Evolutionary conservation across 208 protist genomes (phyloP).

Genomic region (Eutreptiella sp.): DNA sequence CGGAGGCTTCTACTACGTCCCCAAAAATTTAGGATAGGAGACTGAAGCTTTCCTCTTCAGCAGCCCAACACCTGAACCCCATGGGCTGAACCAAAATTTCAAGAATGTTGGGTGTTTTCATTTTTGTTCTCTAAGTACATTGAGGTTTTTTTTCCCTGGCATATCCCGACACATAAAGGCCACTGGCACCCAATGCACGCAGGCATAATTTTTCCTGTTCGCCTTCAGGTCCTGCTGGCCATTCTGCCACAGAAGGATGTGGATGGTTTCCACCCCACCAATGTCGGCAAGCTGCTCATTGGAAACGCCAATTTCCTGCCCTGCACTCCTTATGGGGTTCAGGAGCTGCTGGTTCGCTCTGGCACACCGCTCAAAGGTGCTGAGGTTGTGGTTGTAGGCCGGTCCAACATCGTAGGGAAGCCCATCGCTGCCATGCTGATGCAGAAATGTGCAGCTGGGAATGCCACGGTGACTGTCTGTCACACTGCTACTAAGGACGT

Average conservation of each 20-base stretch:
- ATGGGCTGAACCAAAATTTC: too few relatives aligned
- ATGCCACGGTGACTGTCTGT: slow-evolving; percentile 61
- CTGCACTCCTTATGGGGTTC: slow-evolving; percentile 67
- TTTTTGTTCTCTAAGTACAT: too few relatives aligned
- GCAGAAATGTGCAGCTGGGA: slow-evolving; percentile 49
- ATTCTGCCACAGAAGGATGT: slow-evolving; percentile 49
- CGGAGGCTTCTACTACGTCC: too few relatives aligned
- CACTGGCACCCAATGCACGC: too few relatives aligned
- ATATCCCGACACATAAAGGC: too few relatives aligned
- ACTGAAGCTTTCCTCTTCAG: too few relatives aligned
- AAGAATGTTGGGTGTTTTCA: too few relatives aligned
- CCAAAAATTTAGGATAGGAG: too few relatives aligned
- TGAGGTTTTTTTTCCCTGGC: too few relatives aligned
- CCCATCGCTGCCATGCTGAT: slow-evolving; percentile 53
- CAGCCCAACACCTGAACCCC: too few relatives aligned
- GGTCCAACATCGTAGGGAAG: slow-evolving; percentile 61
- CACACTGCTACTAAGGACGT: slow-evolving; percentile 52
- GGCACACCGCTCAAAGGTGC: slow-evolving; percentile 32
- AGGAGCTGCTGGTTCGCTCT: slow-evolving; percentile 52
- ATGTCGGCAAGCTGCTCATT: slow-evolving; percentile 52
- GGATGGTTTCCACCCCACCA: slow-evolving; percentile 62
- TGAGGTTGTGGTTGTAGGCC: slow-evolving; percentile 64
- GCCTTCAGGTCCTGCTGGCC: slow-evolving; percentile 1
- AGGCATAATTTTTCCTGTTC: too few relatives aligned
- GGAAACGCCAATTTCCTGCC: slow-evolving; percentile 38